These are phyloP conservation scores for Pichia sp. DNA, from an alignment of 1,139 yeast species.

Conservation along the genomic window DNA sequence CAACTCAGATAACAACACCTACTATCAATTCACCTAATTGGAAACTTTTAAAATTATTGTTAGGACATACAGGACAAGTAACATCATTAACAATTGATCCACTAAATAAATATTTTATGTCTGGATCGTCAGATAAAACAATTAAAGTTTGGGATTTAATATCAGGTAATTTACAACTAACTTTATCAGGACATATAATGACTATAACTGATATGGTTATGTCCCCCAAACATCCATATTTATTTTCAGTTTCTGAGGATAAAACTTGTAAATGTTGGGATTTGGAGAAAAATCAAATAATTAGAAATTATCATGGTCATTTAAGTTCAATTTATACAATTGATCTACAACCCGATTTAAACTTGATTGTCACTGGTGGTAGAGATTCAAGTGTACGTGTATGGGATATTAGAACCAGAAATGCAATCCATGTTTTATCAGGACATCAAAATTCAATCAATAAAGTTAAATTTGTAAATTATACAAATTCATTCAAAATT, in stretches of 20 bases:
- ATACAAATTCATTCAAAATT: slow-evolving; percentile 69
- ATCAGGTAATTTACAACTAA: slow-evolving; percentile 57
- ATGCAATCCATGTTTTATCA: slow-evolving; percentile 65
- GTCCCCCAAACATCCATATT: slow-evolving; percentile 72
- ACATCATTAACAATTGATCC: slow-evolving; percentile 77
- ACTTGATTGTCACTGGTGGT: slow-evolving; percentile 83
- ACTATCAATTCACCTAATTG: slow-evolving; percentile 34
- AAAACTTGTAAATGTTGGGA: slow-evolving; percentile 97
- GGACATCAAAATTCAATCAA: slow-evolving; percentile 81
- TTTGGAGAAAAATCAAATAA: slow-evolving; percentile 73
- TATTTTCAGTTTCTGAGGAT: slow-evolving; percentile 92
- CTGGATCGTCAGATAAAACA: slow-evolving; percentile 85
- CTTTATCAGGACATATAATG: slow-evolving; percentile 89
- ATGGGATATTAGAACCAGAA: slow-evolving; percentile 88
- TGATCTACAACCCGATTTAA: slow-evolving; percentile 81
- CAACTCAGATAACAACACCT: slow-evolving; percentile 32
- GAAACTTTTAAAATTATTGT: slow-evolving; percentile 66
- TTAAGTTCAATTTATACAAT: slow-evolving; percentile 82
- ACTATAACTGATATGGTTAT: slow-evolving; percentile 72
- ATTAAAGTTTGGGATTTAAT: slow-evolving; percentile 92
- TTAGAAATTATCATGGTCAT: slow-evolving; percentile 91
- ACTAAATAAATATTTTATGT: slow-evolving; percentile 82
- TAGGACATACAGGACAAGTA: slow-evolving; percentile 95
- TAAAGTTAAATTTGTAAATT: slow-evolving; percentile 54
- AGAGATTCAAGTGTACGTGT: slow-evolving; percentile 80